A percentile compares a stretch with the other conserved stretches of the same genome.
Conservation (phyloP, 306 rosid species). For the Quercus mongolica region DNA sequence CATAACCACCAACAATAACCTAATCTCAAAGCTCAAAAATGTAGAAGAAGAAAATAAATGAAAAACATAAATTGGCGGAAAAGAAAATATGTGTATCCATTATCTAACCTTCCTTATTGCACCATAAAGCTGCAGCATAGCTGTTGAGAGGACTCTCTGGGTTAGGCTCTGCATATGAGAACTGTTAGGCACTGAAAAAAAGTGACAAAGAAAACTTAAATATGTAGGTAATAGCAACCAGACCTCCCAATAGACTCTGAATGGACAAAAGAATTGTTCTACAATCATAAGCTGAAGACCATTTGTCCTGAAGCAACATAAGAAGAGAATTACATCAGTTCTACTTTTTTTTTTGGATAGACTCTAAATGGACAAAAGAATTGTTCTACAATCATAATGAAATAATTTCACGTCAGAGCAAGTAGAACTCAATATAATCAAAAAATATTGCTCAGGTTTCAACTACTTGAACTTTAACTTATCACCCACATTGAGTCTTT, state of each 20-base stretch:
- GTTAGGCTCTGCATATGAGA: conserved; percentile 71
- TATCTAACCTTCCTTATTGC: conserved; percentile 73
- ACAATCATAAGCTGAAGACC: conserved; percentile 99
- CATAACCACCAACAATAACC: neutral
- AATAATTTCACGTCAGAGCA: neutral
- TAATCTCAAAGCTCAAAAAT: neutral
- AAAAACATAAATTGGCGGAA: neutral
- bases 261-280: conserved; percentile 93
- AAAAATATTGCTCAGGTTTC: neutral
- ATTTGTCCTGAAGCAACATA: conserved; percentile 65
- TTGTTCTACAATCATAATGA: neutral
- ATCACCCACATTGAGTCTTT: too few species aligned
- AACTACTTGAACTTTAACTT: neutral
- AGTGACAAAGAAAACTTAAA: conserved; percentile 10
- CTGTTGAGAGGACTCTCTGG: conserved; percentile 94
- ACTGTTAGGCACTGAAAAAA: conserved; percentile 29
- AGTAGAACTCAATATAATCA: neutral
- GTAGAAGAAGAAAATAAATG: neutral
- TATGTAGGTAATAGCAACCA: conserved; percentile 20
- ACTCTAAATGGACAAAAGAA: too few species aligned
- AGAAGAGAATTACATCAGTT: conserved; percentile 6
- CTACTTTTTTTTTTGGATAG: neutral
- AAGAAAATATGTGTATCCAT: neutral
- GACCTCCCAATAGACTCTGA: conserved; percentile 93
- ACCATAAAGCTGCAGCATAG: conserved; percentile 87